A percentile compares a stretch with the other conserved stretches of the same genome.
phyloP scores from a whole-genome alignment of 2,329 filamentous ascomycete genomes.

The Penicillium sp. region DNA sequence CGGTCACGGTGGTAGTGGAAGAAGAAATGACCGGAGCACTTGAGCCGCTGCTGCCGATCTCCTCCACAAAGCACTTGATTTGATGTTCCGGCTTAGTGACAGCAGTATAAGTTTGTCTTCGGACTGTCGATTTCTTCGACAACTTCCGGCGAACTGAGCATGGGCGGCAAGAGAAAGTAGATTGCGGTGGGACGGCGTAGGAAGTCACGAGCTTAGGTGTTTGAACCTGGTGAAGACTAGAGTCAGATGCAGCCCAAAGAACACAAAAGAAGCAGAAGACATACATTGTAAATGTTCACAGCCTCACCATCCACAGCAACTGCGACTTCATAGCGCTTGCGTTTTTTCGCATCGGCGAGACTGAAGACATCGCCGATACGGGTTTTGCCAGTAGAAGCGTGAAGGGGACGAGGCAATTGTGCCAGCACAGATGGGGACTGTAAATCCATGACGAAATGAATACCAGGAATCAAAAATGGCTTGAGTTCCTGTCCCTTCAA shows the following conservation, averaged over 20 bases:
- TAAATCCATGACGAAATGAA: conserved; percentile 40
- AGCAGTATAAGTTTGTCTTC: conserved; percentile 58
- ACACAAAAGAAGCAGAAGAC: conserved; percentile 1
- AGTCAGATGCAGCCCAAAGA: conserved; percentile 4
- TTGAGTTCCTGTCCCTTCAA: conserved; percentile 14
- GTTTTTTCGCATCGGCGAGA: conserved; percentile 55
- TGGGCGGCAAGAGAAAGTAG: conserved; percentile 56
- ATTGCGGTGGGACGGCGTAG: conserved; percentile 61
- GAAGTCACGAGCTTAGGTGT: conserved; percentile 60
- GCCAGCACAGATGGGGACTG: conserved; percentile 45
- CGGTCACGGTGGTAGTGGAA: conserved; percentile 38
- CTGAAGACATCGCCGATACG: conserved; percentile 51
- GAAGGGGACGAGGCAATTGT: conserved; percentile 46
- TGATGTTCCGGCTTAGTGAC: conserved; percentile 49
- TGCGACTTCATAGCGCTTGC: conserved; percentile 61
- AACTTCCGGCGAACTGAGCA: conserved; percentile 57
- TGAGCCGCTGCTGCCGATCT: conserved; percentile 34
- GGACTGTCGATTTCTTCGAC: conserved; percentile 42
- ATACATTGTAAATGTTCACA: conserved; percentile 62
- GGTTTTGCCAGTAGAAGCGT: conserved; percentile 41
- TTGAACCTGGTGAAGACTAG: conserved; percentile 50
- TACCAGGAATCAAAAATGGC: conserved; percentile 6
- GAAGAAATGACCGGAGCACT: conserved; percentile 39
- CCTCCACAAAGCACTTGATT: conserved; percentile 56
- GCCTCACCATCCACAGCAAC: conserved; percentile 61